Evolutionary conservation across 345 rosid species (phyloP).

Genomic region (Ceriops decandra): DNA sequence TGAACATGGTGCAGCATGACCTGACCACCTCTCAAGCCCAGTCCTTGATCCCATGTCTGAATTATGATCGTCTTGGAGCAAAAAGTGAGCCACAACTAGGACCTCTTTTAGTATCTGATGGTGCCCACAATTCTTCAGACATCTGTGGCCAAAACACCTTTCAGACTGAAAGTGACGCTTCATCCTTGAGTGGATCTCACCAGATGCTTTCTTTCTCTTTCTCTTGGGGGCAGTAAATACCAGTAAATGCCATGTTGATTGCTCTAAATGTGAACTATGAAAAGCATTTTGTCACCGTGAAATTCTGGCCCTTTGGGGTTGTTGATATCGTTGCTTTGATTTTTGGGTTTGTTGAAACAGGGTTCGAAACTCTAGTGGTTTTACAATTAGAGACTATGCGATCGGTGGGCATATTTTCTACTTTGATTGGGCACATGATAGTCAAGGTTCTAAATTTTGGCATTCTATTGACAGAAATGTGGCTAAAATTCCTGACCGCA

Average conservation of each 20-base stretch:
- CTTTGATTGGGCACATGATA: too few relatives aligned
- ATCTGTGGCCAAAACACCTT: constrained; percentile 31
- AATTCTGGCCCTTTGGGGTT: neutral
- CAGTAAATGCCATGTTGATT: constrained; percentile 10
- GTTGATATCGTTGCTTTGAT: neutral
- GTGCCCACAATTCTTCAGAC: constrained; percentile 23
- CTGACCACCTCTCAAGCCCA: constrained; percentile 32
- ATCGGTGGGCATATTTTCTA: too few relatives aligned
- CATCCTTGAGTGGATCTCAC: constrained; percentile 41
- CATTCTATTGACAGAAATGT: too few relatives aligned
- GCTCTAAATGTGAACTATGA: neutral
- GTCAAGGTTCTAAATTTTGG: too few relatives aligned
- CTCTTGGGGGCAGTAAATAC: constrained; percentile 50
- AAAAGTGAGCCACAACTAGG: constrained; percentile 25
- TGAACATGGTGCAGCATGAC: constrained; percentile 38
- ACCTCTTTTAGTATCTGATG: constrained; percentile 30
- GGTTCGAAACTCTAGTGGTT: too few relatives aligned
- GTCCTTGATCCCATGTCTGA: constrained; percentile 37
- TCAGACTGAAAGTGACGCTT: constrained; percentile 33
- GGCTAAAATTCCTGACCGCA: too few relatives aligned
- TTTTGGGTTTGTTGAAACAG: too few relatives aligned
- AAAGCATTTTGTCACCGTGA: constrained; percentile 5
- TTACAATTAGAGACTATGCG: too few relatives aligned
- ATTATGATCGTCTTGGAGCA: constrained; percentile 29
- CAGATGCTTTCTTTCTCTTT: constrained; percentile 49